phyloP scores from a whole-genome alignment of 352 stramenopile genomes.

The Pythium dissotocum region DNA sequence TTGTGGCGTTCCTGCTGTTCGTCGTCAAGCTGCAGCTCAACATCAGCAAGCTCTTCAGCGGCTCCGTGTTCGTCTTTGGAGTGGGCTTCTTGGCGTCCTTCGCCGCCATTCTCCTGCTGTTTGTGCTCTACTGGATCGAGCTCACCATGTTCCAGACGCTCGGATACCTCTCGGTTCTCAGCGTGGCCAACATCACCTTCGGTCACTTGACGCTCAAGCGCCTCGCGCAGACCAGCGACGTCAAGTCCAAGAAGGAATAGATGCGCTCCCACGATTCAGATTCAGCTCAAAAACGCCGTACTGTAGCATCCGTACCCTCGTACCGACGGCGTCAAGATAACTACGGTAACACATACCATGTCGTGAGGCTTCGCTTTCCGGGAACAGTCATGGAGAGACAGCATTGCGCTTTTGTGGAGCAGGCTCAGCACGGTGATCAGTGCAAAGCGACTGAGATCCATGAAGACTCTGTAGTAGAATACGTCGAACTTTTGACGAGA shows the following conservation, averaged over 20 bases:
- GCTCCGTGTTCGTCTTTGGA: slow-evolving; percentile 67
- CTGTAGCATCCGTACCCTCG: not conserved
- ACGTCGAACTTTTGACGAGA: not conserved
- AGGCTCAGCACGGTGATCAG: not conserved
- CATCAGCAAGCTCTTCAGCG: slow-evolving; percentile 66
- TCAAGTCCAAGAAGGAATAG: slow-evolving; percentile 70
- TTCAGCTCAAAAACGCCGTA: not conserved
- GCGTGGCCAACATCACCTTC: slow-evolving; percentile 55
- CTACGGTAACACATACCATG: not conserved
- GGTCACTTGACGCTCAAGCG: slow-evolving; percentile 80
- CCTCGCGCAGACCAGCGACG: slow-evolving; percentile 45
- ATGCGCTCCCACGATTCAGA: not conserved
- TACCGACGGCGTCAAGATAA: not conserved
- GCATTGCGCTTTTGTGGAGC: not conserved
- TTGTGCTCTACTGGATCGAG: slow-evolving; percentile 86
- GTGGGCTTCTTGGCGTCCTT: slow-evolving; percentile 75
- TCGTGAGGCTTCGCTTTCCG: not conserved
- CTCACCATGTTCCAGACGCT: slow-evolving; percentile 89
- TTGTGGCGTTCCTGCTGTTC: slow-evolving; percentile 67
- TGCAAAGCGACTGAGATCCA: not conserved
- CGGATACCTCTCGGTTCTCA: slow-evolving; percentile 67
- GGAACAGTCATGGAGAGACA: not conserved
- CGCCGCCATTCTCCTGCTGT: slow-evolving; percentile 73
- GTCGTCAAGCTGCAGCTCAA: slow-evolving; percentile 61
- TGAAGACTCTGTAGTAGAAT: not conserved